Conservation (phyloP, 2,329 filamentous ascomycete species). For the Penicillium sp. region DNA sequence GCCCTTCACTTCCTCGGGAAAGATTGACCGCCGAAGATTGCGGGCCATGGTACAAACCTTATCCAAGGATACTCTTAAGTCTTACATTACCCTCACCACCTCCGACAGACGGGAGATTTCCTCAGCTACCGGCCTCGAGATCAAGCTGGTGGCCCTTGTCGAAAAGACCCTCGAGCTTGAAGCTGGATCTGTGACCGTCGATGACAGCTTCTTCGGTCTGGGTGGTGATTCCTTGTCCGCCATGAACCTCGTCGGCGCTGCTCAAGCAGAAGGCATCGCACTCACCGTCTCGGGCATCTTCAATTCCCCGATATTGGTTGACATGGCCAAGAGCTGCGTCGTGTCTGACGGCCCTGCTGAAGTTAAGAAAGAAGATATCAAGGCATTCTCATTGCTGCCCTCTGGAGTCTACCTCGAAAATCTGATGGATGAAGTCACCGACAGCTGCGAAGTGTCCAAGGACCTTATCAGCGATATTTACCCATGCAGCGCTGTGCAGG, state of each 20-base stretch:
- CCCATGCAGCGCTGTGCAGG: constrained; percentile 45
- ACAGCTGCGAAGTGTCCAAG: constrained; percentile 29
- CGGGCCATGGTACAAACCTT: constrained; percentile 36
- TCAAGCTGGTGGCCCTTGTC: constrained; percentile 37
- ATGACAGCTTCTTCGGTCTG: constrained; percentile 47
- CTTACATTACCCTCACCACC: constrained; percentile 26
- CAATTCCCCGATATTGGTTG: constrained; percentile 40
- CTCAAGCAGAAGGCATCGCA: constrained; percentile 37
- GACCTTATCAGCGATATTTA: constrained; percentile 38
- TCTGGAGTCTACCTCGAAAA: constrained; percentile 13
- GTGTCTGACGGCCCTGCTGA: background rate
- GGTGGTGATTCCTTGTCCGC: constrained; percentile 49
- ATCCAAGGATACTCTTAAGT: constrained; percentile 30
- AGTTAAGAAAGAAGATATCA: constrained; percentile 1
- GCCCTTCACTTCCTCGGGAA: constrained; percentile 43
- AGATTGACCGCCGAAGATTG: constrained; percentile 41
- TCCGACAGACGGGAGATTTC: constrained; percentile 15
- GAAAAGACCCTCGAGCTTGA: constrained; percentile 37
- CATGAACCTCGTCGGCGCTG: constrained; percentile 45
- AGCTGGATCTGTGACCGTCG: constrained; percentile 37
- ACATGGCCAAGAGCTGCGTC: constrained; percentile 39
- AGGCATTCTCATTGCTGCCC: constrained; percentile 31
- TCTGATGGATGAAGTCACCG: constrained; percentile 27
- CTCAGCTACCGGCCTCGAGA: constrained; percentile 28
- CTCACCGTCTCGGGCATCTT: constrained; percentile 47